These are phyloP conservation scores for Curvularia spicifera DNA, from an alignment of 2,329 filamentous ascomycete species.

Conservation along the genomic window DNA sequence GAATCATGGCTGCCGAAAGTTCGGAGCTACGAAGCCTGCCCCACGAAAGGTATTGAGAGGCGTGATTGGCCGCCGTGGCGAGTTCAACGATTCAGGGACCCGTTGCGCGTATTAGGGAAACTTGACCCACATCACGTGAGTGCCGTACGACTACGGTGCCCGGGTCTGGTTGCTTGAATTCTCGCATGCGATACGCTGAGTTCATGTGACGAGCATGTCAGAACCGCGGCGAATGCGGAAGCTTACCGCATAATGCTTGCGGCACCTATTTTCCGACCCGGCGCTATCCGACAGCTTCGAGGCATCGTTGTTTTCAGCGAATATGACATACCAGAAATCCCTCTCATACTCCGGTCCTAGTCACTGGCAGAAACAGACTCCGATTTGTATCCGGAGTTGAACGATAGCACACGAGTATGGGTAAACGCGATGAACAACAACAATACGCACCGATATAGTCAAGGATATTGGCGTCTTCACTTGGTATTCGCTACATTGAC, in stretches of 20 bases:
- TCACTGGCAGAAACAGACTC: constrained; percentile 14
- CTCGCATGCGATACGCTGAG: not conserved
- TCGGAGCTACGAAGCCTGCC: not conserved
- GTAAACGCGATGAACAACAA: not conserved
- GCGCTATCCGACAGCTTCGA: constrained; percentile 16
- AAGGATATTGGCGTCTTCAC: not conserved
- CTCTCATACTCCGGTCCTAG: constrained; percentile 18
- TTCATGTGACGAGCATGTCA: constrained; percentile 7
- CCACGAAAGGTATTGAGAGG: not conserved
- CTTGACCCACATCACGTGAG: constrained; percentile 4
- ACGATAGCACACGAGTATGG: too few species aligned
- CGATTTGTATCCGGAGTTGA: not conserved
- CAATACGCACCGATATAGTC: not conserved
- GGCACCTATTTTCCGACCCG: constrained; percentile 18
- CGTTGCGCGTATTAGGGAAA: constrained; percentile 1
- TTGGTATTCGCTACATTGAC: not conserved
- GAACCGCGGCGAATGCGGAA: constrained; percentile 19
- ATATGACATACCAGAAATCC: constrained; percentile 32
- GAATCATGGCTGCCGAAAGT: not conserved
- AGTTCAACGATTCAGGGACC: not conserved
- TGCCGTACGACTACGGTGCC: not conserved
- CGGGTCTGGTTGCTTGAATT: not conserved
- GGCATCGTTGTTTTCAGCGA: constrained; percentile 10
- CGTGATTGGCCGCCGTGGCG: constrained; percentile 1
- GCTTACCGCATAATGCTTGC: constrained; percentile 15